Evolutionary conservation across 345 rosid genomes (phyloP).

Genomic region (Eucalyptus sp.): DNA sequence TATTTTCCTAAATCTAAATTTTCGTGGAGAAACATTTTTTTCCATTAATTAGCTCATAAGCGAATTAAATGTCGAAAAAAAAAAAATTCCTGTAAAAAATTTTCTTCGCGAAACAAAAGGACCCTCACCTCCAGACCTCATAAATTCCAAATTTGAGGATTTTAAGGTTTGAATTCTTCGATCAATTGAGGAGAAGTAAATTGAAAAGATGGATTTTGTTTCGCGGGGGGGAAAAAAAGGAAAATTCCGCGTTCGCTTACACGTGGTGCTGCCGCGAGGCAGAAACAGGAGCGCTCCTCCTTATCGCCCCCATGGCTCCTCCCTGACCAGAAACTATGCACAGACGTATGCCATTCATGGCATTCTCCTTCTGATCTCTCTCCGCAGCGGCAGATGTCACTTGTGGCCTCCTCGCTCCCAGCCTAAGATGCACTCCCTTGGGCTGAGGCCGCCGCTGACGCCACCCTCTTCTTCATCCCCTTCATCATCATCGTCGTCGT

Average conservation of each 20-base stretch:
- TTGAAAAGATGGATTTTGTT: not conserved
- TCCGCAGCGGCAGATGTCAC: not conserved
- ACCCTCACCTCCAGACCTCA: not conserved
- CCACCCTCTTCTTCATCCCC: not conserved
- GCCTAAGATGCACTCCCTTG: not conserved
- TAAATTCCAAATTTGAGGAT: not conserved
- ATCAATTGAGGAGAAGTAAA: not conserved
- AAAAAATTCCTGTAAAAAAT: too few species aligned
- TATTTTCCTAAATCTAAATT: too few species aligned
- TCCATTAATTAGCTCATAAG: accelerated
- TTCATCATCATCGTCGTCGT: not conserved
- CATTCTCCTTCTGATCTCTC: not conserved
- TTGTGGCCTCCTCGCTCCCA: not conserved
- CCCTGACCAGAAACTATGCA: not conserved
- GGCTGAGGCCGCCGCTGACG: not conserved
- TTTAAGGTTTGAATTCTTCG: not conserved
- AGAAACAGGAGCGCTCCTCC: not conserved
- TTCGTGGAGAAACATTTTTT: accelerated
- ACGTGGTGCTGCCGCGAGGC: not conserved
- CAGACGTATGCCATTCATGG: not conserved
- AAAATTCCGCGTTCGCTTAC: not conserved
- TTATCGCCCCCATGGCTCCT: not conserved
- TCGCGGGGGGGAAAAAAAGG: not conserved
- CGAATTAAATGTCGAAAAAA: accelerated
- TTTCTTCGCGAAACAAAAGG: too few species aligned